A percentile compares a stretch with the other conserved stretches of the same genome.
phyloP scores from a whole-genome alignment of 1,284 basidiomycete species.

The Mycena sp. region DNA sequence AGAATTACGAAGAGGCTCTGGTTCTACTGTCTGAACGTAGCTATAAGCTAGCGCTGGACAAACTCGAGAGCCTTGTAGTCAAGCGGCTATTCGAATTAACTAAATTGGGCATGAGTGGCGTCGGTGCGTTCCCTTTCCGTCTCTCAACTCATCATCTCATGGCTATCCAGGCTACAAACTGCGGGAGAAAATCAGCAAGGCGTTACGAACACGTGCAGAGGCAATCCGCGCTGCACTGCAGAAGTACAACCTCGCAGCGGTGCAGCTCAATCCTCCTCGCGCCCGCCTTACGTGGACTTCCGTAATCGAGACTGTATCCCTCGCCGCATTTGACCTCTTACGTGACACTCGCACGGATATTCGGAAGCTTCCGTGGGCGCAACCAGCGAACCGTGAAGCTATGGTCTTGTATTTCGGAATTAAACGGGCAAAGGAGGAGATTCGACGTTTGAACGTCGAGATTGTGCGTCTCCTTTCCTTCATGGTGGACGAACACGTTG shows the following conservation, averaged over 20 bases:
- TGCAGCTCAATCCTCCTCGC: not conserved
- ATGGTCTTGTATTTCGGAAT: slow-evolving; percentile 15
- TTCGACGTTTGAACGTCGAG: slow-evolving; percentile 16
- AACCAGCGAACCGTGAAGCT: too few species aligned
- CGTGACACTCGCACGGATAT: too few species aligned
- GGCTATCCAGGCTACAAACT: slow-evolving; percentile 12
- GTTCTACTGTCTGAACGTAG: slow-evolving; percentile 15
- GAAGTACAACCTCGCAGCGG: not conserved
- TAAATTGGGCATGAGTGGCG: slow-evolving; percentile 32
- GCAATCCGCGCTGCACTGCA: not conserved
- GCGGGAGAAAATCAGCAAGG: slow-evolving; percentile 8
- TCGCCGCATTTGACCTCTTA: too few species aligned
- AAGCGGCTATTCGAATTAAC: slow-evolving; percentile 35
- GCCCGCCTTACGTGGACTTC: not conserved
- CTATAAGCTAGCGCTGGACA: slow-evolving; percentile 32
- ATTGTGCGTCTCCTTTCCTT: slow-evolving; percentile 16
- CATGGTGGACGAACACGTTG: slow-evolving; percentile 11
- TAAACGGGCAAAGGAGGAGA: slow-evolving; percentile 22
- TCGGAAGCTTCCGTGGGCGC: too few species aligned
- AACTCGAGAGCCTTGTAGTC: slow-evolving; percentile 34
- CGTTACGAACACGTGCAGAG: not conserved
- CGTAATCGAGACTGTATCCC: not conserved
- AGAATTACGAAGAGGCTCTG: slow-evolving; percentile 17
- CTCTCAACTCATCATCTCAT: too few species aligned
- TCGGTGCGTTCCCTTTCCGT: too few species aligned